Percentiles rank a stretch among this genome's conserved stretches.
Conservation (phyloP, 2,329 filamentous ascomycete genomes). For the Aspergillus jensenii region DNA sequence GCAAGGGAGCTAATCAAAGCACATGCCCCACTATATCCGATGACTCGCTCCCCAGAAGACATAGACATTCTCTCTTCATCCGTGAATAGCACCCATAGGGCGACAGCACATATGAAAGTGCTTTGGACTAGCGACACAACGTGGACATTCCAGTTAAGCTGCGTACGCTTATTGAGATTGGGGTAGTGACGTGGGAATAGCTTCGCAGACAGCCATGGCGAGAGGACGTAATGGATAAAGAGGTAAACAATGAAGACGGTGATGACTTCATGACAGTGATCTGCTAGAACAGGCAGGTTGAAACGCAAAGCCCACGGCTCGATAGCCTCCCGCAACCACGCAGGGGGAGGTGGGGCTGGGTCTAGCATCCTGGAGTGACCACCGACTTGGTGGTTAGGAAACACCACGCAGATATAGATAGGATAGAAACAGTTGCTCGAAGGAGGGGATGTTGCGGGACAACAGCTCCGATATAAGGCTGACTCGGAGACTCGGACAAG, state of each 20-base stretch:
- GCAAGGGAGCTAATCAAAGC: slow-evolving; percentile 62
- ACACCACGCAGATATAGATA: background rate
- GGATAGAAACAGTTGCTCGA: background rate
- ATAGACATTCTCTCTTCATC: slow-evolving; percentile 58
- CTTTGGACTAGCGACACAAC: slow-evolving; percentile 63
- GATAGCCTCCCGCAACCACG: slow-evolving; percentile 48
- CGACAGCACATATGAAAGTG: slow-evolving; percentile 54
- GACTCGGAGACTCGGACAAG: background rate
- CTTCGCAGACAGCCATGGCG: slow-evolving; percentile 54
- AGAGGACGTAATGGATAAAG: slow-evolving; percentile 53
- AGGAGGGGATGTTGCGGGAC: background rate
- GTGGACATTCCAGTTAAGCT: slow-evolving; percentile 67
- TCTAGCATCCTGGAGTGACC: slow-evolving; percentile 41
- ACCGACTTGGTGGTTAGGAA: slow-evolving; percentile 5
- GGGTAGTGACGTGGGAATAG: slow-evolving; percentile 58
- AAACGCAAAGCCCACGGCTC: slow-evolving; percentile 54
- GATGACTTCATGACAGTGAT: slow-evolving; percentile 63
- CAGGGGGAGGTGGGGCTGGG: slow-evolving; percentile 50
- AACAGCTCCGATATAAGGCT: slow-evolving; percentile 5
- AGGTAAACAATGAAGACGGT: slow-evolving; percentile 59
- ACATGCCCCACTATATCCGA: slow-evolving; percentile 60
- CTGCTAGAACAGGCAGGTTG: slow-evolving; percentile 54
- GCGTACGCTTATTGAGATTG: slow-evolving; percentile 54
- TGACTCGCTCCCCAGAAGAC: slow-evolving; percentile 54
- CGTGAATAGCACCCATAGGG: slow-evolving; percentile 57